A percentile compares a stretch with the other conserved stretches of the same genome.
Conservation (phyloP, 768 basidiomycete species). For the Russula abietina region DNA sequence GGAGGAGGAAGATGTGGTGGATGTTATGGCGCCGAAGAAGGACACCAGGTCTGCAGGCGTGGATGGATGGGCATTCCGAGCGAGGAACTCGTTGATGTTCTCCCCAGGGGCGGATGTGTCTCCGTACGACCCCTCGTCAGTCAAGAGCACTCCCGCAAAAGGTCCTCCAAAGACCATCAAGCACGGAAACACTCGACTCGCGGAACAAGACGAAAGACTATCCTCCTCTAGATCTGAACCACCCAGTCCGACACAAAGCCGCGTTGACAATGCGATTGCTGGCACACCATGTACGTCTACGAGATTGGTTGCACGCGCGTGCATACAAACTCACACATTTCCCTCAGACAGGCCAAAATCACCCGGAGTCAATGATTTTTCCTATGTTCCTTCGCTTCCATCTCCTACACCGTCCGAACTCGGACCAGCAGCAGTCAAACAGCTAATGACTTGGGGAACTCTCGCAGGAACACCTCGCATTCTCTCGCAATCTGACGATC, state of each 20-base stretch:
- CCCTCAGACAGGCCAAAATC: constrained; percentile 56
- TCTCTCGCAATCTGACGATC: constrained; percentile 57
- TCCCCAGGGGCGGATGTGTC: constrained; percentile 84
- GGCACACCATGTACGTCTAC: constrained; percentile 71
- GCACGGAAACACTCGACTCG: constrained; percentile 76
- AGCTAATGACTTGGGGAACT: constrained; percentile 98
- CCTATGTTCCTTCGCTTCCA: constrained; percentile 79
- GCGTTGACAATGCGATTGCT: constrained; percentile 86
- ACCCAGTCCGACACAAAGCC: constrained; percentile 85
- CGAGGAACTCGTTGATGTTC: constrained; percentile 95
- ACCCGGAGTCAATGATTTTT: constrained; percentile 51
- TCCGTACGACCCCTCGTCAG: constrained; percentile 52
- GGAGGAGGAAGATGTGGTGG: constrained; percentile 33
- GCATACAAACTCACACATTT: constrained; percentile 15
- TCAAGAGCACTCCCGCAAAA: constrained; percentile 30
- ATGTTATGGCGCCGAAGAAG: constrained; percentile 78
- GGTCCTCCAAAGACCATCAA: constrained; percentile 59
- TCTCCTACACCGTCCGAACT: constrained; percentile 81
- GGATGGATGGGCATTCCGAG: constrained; percentile 80
- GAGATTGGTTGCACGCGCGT: not conserved
- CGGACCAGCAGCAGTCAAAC: constrained; percentile 75
- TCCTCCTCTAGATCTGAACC: constrained; percentile 50
- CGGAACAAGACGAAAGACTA: constrained; percentile 55
- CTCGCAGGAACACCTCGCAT: constrained; percentile 88
- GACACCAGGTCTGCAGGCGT: constrained; percentile 67